These are phyloP conservation scores for Trametes versicolor DNA, from an alignment of 1,284 basidiomycete species.

Conservation along the genomic window DNA sequence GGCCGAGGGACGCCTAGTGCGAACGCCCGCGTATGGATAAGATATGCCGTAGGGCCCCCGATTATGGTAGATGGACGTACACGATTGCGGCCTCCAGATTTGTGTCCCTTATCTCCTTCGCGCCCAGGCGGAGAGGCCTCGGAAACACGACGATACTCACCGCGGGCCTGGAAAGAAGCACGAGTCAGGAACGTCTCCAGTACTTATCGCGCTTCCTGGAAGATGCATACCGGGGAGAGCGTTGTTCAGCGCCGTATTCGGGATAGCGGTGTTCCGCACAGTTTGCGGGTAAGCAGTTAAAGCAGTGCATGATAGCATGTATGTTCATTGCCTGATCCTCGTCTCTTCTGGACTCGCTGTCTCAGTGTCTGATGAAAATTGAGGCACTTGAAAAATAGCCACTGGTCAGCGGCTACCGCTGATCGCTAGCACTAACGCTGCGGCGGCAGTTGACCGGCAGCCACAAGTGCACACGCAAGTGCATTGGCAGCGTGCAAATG, in stretches of 20 bases:
- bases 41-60: not conserved
- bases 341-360: too few relatives aligned
- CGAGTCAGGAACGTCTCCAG: not conserved
- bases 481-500: too few relatives aligned
- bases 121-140: not conserved
- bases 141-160: slow-evolving; percentile 8
- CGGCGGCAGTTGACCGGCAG: too few relatives aligned
- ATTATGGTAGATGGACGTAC: not conserved
- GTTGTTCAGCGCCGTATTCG: not conserved
- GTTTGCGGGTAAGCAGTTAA: slow-evolving; percentile 7
- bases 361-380: too few relatives aligned
- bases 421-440: too few relatives aligned
- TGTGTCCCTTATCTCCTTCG: slow-evolving; percentile 6
- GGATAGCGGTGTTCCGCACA: slow-evolving; percentile 6
- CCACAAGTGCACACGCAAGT: too few relatives aligned
- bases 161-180: slow-evolving; percentile 3
- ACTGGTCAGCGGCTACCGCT: too few relatives aligned
- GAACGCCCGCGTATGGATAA: slow-evolving; percentile 8
- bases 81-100: not conserved
- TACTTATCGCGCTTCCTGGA: not conserved
- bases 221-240: not conserved
- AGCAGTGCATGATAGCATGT: not conserved
- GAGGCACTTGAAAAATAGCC: too few relatives aligned
- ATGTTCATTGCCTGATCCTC: not conserved
- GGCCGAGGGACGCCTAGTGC: not conserved